Base-by-base conservation (phyloP, 345 rosid genomes). In the Noccaea caerulescens region DNA sequence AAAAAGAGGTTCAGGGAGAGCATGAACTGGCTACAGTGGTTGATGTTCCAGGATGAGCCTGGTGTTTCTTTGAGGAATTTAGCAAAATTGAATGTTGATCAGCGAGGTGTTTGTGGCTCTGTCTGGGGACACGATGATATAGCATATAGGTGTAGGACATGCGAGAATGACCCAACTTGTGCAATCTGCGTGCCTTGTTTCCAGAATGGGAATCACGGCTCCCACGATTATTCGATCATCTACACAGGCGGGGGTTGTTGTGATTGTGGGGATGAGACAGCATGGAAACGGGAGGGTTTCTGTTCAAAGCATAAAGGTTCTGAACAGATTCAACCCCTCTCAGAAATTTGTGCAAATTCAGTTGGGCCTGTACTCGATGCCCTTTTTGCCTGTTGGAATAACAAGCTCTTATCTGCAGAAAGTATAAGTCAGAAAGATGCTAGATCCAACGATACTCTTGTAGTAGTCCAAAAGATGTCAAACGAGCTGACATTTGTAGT, bases 181-280 rank as follows among this genome's bases (percentile, higher is more conserved):
- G 99, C 96, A 18, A 88, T 94, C 66, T 94, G 99, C 30, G 95
- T 88, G 64, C 86, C 95, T 63, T 94, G 99, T 79, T 94, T 94
- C 60, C 83, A 78, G 77, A 83, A 87, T 71, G 99, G 99, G 53
- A 75, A 87, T 65, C 97, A 93, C 71, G 61, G 74, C 44, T 78
- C 74, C 64, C 98, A 93, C 56, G 98, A 93, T 75, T 91, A 84
- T 80, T 87, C 90, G 2, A 76, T 88, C 42, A 86, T 91, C 7
- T 87, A 89, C 58, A 93, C 98, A 0, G 88, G 89, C 7, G 89
- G 95, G 58, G 98, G 98, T 74, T 93, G 98, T 57, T 93, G 98
- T 79, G 98, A 93, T 76, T 93, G 98, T 79, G 98, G 98, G 65
- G 98, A 93, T 77, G 86, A 80, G 23, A 93, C 98, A 2, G 98